These are phyloP conservation scores for Omphalotus olearius DNA, from an alignment of 1,284 basidiomycete species.

Conservation along the genomic window DNA sequence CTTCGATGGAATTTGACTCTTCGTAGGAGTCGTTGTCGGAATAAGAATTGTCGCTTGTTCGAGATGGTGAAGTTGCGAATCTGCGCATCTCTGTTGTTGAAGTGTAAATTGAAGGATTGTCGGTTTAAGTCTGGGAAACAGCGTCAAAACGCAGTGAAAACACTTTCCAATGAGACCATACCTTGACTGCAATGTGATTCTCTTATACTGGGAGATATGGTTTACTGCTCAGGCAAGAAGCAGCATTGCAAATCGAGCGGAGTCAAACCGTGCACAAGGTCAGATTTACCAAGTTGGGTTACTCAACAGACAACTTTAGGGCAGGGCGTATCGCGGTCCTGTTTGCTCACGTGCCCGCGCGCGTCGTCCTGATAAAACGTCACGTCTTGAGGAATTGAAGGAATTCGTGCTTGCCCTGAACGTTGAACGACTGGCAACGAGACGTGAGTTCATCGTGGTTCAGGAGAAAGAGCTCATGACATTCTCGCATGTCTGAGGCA, in stretches of 20 bases:
- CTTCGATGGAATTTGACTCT: conserved; percentile 46
- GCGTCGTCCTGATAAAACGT: no score
- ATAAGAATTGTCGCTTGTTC: conserved; percentile 10
- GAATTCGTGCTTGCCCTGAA: no score
- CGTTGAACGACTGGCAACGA: no score
- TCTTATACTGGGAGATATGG: not conserved
- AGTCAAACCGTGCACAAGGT: not conserved
- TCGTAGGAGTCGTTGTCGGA: conserved; percentile 33
- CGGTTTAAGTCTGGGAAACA: not conserved
- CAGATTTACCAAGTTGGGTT: not conserved
- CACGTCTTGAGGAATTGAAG: no score
- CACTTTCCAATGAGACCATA: not conserved
- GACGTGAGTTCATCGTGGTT: no score
- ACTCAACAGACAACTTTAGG: conserved; percentile 14
- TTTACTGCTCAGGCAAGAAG: not conserved
- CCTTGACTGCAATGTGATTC: not conserved
- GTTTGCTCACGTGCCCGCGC: conserved; percentile 8
- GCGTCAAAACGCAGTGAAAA: not conserved
- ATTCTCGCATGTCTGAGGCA: no score
- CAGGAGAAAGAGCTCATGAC: no score
- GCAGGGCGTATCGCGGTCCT: conserved; percentile 15
- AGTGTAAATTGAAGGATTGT: not conserved
- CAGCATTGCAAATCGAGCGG: not conserved
- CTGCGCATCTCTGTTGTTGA: conserved; percentile 6
- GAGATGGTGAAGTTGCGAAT: conserved; percentile 10